Evolutionary conservation across 805 yeast genomes (phyloP).

Genomic region (Kluyveromyces starmeri): DNA sequence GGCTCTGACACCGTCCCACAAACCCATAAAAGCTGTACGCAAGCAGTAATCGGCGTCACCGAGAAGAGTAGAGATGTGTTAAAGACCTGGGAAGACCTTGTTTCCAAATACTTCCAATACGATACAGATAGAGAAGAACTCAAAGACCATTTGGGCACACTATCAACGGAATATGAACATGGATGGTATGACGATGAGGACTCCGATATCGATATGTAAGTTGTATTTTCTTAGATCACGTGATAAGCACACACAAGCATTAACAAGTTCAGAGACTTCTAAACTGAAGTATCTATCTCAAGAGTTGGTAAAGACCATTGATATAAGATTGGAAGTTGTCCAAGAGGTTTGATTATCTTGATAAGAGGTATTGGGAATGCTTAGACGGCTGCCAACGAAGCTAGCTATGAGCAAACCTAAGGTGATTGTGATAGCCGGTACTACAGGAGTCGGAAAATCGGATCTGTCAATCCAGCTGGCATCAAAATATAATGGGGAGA

Average conservation of each 20-base stretch:
- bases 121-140: slow-evolving; percentile 47
- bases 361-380: too few relatives aligned
- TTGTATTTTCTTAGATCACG: not conserved
- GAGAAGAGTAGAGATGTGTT: slow-evolving; percentile 24
- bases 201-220: slow-evolving; percentile 27
- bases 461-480: slow-evolving; percentile 65
- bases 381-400: not conserved
- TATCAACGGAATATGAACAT: slow-evolving; percentile 40
- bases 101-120: slow-evolving; percentile 24
- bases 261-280: too few relatives aligned
- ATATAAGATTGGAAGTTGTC: too few relatives aligned
- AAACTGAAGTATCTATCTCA: too few relatives aligned
- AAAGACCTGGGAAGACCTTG: slow-evolving; percentile 25
- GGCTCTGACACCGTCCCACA: slow-evolving; percentile 26
- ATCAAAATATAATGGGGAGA: slow-evolving; percentile 67
- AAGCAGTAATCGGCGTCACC: slow-evolving; percentile 14
- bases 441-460: slow-evolving; percentile 96
- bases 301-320: too few relatives aligned
- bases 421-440: slow-evolving; percentile 70
- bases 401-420: slow-evolving; percentile 15
- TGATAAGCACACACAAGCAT: too few relatives aligned
- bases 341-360: too few relatives aligned
- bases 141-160: slow-evolving; percentile 37
- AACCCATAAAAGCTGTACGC: slow-evolving; percentile 10
- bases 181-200: slow-evolving; percentile 44